phyloP scores from a whole-genome alignment of 169 alveolate species.

The Plasmodium gonderi region DNA sequence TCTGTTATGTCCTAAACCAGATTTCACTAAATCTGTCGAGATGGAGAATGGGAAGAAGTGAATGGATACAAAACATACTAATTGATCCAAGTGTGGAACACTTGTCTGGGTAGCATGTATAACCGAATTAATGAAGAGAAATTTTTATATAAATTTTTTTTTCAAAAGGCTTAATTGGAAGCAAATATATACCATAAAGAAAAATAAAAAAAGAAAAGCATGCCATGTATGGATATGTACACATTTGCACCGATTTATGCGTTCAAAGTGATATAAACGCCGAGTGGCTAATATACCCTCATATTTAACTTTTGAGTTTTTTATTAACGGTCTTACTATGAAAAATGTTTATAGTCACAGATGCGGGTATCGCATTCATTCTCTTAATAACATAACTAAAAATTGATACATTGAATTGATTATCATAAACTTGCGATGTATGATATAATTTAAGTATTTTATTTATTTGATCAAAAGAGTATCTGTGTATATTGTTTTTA shows the following conservation, averaged over 20 bases:
- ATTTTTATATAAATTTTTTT: too few species aligned
- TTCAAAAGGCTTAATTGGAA: too few species aligned
- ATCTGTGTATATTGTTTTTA: constrained; percentile 63
- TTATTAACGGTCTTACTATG: constrained; percentile 44
- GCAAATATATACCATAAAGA: background rate
- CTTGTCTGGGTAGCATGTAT: background rate
- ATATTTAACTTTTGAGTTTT: background rate
- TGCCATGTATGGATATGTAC: background rate
- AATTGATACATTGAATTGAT: constrained; percentile 45
- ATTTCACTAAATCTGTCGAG: constrained; percentile 49
- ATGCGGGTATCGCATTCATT: constrained; percentile 42
- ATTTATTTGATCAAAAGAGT: constrained; percentile 74
- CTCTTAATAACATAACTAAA: constrained; percentile 69
- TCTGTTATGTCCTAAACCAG: constrained; percentile 40
- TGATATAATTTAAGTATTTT: constrained; percentile 30
- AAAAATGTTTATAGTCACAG: constrained; percentile 37
- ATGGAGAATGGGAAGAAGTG: background rate
- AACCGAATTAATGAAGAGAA: too few species aligned
- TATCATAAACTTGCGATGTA: constrained; percentile 54
- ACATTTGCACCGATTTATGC: background rate
- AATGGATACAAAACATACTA: background rate
- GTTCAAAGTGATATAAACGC: too few species aligned
- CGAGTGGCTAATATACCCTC: background rate
- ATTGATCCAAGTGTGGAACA: background rate
- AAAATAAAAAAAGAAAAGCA: background rate